A percentile compares a stretch with the other conserved stretches of the same genome.
phyloP scores from a whole-genome alignment of 495 filamentous ascomycete species.

The Cercophora scortea region DNA sequence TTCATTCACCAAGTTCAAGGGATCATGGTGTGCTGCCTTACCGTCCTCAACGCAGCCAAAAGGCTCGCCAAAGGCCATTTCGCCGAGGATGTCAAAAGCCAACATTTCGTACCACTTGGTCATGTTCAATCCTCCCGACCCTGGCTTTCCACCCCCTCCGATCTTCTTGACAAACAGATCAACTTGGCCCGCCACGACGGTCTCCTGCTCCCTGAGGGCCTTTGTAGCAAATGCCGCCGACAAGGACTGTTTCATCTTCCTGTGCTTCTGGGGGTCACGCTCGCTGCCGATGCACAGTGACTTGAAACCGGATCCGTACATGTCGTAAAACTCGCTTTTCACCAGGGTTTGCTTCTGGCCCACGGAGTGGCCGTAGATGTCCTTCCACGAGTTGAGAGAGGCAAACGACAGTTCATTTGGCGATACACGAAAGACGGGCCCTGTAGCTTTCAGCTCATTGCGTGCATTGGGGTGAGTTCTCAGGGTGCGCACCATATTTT shows the following conservation, averaged over 20 bases:
- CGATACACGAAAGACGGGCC: background rate
- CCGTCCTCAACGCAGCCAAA: background rate
- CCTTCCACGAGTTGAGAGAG: background rate
- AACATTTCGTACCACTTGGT: conserved; percentile 2
- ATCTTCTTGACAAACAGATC: background rate
- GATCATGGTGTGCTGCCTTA: background rate
- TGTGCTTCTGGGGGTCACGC: background rate
- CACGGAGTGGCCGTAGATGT: background rate
- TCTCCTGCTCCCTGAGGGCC: background rate
- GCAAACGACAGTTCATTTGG: background rate
- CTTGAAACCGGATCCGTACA: conserved; percentile 1
- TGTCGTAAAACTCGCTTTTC: conserved; percentile 1
- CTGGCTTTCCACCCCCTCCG: background rate
- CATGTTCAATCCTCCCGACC: background rate
- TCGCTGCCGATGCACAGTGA: background rate
- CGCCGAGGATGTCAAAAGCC: background rate
- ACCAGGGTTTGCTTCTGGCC: background rate
- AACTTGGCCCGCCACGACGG: background rate
- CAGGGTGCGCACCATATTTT: too few species aligned
- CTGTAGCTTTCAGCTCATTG: background rate
- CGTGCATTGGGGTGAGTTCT: too few species aligned
- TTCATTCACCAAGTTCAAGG: background rate
- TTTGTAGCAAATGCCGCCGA: background rate
- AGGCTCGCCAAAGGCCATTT: background rate
- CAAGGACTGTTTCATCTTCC: background rate